These are phyloP conservation scores for Colletotrichum sp. DNA, from an alignment of 2,329 filamentous ascomycete species.

Conservation along the genomic window DNA sequence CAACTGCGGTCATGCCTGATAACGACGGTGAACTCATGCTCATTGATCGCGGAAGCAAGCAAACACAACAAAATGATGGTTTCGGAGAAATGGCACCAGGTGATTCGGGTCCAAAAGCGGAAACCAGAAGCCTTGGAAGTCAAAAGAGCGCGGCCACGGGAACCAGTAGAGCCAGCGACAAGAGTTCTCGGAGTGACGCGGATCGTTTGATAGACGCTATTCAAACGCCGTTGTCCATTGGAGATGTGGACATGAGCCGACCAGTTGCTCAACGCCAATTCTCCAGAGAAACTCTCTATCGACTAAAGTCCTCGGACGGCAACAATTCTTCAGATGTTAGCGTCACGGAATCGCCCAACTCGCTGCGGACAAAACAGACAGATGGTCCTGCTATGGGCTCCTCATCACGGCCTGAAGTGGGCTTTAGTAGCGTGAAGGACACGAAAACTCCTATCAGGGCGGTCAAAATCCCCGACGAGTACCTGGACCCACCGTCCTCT, in stretches of 20 bases:
- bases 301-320: neutral
- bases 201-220: constrained; percentile 76
- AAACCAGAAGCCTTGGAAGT: constrained; percentile 36
- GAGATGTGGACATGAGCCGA: neutral
- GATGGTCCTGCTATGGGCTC: constrained; percentile 8
- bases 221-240: constrained; percentile 57
- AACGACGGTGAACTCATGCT: constrained; percentile 64
- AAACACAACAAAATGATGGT: constrained; percentile 3
- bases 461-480: constrained; percentile 54
- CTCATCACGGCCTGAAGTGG: constrained; percentile 31
- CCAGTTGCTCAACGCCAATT: constrained; percentile 22
- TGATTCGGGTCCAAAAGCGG: neutral
- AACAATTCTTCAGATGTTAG: neutral
- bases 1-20: constrained; percentile 30
- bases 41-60: constrained; percentile 50
- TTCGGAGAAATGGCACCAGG: neutral
- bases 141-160: constrained; percentile 37
- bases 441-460: constrained; percentile 50
- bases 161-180: constrained; percentile 44
- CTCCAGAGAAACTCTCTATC: constrained; percentile 19
- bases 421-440: constrained; percentile 44
- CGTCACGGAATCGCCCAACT: neutral
- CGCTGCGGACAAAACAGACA: constrained; percentile 20
- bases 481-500: constrained; percentile 32
- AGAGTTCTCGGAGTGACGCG: constrained; percentile 64